phyloP scores from a whole-genome alignment of 352 stramenopile genomes.

The Globisporangium lucens region DNA sequence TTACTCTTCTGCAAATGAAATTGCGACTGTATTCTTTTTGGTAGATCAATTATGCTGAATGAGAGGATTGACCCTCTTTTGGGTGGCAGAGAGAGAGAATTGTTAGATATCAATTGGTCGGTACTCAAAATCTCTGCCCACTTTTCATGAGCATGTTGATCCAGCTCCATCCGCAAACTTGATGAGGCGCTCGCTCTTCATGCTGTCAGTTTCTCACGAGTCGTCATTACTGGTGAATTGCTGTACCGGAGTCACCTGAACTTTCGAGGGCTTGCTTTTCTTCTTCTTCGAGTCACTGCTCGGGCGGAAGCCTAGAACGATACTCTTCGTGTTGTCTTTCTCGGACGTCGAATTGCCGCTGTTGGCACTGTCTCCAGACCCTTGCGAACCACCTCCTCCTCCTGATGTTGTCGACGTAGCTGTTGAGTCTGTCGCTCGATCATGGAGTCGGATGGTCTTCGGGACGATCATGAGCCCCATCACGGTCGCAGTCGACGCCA shows the following conservation, averaged over 20 bases:
- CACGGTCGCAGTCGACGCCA: constrained; percentile 20
- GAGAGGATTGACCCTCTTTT: neutral
- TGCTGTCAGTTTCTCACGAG: neutral
- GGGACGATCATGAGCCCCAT: constrained; percentile 28
- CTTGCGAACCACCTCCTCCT: too few relatives aligned
- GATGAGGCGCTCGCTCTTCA: neutral
- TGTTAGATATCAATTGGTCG: neutral
- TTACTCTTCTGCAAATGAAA: neutral
- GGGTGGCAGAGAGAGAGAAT: neutral
- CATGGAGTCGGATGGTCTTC: constrained; percentile 13
- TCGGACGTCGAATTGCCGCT: too few relatives aligned
- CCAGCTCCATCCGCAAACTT: neutral
- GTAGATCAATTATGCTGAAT: neutral
- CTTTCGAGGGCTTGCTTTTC: too few relatives aligned
- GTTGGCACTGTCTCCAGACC: too few relatives aligned
- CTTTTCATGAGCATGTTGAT: neutral
- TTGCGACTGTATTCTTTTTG: neutral
- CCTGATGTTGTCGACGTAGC: too few relatives aligned
- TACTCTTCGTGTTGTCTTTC: too few relatives aligned
- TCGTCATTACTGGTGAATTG: too few relatives aligned
- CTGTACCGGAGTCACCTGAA: too few relatives aligned
- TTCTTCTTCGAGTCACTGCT: too few relatives aligned
- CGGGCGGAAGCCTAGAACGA: too few relatives aligned
- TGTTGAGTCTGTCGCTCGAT: neutral
- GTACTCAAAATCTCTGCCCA: neutral